Evolutionary conservation across 768 basidiomycete species (phyloP), one percentile per base, ranked within the genome.

Genomic region (Xerocomellus intermedius): DNA sequence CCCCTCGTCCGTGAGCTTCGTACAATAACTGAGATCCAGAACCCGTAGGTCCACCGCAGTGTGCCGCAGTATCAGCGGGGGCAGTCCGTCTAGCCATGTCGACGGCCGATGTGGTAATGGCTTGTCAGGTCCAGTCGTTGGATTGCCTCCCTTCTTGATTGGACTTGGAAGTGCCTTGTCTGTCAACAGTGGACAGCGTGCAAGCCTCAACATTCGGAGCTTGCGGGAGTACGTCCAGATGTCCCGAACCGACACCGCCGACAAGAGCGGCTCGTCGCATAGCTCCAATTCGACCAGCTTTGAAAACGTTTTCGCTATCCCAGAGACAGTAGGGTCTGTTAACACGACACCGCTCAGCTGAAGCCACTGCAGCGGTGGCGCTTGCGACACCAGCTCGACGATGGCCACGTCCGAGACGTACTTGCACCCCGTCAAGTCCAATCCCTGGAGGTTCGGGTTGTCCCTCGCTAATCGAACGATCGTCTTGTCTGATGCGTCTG

Each of bases 221-320:
- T 84, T 89, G 58, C 89, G 83, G 42, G 87, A 87, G 70, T 85
- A 91, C 30, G 80, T 78, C 80, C 94, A 88, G n/a, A 97, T 77
- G 64, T 92, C 90, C 36, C 87, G 82, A 33, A 92, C 77, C 0
- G 90, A 84, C 43, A 79, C 67, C 7, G 82, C 80, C 8, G 88
- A 89, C 51, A 97, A 64, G 38, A 84, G 76, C 10, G 82, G 80
- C 56, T 92, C 84, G 63, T 80, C 80, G 64, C 74, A 83, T 36
- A 95, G 73, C 66, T 97, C 94, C 57, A 96, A 76, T 69, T 95
- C 94, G 50, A 88, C 75, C 24, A 97, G 82, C 55, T 82, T 80
- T 5, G 89, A 84, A 66, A 91, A 92, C 10, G 83, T 78, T 52
- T 82, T 85, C 17, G 85, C 86, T 59, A 97, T 81, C 13, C 84